These are phyloP conservation scores for Termitomyces sp. DNA, from an alignment of 768 basidiomycete genomes.

Conservation along the genomic window DNA sequence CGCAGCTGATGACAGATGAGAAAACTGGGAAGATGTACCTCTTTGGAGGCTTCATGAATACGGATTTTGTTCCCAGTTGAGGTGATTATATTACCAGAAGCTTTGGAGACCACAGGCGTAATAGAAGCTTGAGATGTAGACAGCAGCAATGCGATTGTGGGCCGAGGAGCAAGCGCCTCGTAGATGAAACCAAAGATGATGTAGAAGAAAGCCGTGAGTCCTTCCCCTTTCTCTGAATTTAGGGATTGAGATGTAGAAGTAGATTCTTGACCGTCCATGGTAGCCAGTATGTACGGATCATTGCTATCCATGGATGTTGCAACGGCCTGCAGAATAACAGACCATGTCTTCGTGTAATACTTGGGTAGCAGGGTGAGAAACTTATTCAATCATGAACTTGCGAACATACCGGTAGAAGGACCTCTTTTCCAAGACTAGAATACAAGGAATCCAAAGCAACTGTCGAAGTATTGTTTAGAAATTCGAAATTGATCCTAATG, in stretches of 20 bases:
- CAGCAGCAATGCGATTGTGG: too few species aligned
- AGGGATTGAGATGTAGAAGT: conserved; percentile 19
- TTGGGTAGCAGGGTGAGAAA: conserved; percentile 25
- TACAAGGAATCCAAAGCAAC: conserved; percentile 79
- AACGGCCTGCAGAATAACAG: conserved; percentile 80
- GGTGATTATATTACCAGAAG: not conserved
- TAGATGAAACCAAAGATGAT: conserved; percentile 92
- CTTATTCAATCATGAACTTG: not conserved
- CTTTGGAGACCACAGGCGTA: too few species aligned
- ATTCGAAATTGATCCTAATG: conserved; percentile 85
- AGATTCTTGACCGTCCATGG: conserved; percentile 75
- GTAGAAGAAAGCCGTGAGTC: conserved; percentile 82
- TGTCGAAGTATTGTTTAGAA: conserved; percentile 69
- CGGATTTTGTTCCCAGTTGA: not conserved
- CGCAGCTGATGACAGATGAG: not conserved
- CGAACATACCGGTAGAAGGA: conserved; percentile 77
- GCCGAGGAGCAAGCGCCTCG: conserved; percentile 82
- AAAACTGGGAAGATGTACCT: not conserved
- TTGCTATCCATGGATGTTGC: conserved; percentile 71
- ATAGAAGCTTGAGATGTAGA: too few species aligned
- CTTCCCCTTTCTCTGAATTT: conserved; percentile 36
- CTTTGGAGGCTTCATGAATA: not conserved
- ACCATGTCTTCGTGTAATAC: conserved; percentile 88
- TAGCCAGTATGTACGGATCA: conserved; percentile 67
- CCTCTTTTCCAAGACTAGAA: conserved; percentile 86